Conservation (phyloP, 768 basidiomycete genomes). For the Kwoniella europaea region DNA sequence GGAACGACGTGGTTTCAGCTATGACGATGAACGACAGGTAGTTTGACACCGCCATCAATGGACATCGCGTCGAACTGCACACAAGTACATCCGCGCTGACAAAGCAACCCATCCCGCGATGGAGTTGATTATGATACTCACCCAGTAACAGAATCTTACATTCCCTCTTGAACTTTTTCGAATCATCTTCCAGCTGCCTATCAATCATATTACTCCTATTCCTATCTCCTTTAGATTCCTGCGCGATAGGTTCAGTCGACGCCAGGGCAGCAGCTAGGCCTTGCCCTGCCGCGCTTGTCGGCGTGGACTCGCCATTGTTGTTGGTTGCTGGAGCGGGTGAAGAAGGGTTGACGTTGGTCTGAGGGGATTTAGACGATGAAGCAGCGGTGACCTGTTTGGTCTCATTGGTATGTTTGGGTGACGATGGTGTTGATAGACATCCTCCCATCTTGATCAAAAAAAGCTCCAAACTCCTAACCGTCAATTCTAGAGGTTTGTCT, state of each 20-base stretch:
- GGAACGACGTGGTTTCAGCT: too few species aligned
- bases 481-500: neutral
- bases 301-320: slow-evolving; percentile 24
- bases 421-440: slow-evolving; percentile 51
- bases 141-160: slow-evolving; percentile 93
- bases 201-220: slow-evolving; percentile 66
- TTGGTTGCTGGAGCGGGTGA: slow-evolving; percentile 15
- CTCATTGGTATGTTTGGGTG: slow-evolving; percentile 27
- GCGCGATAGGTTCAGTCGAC: slow-evolving; percentile 22
- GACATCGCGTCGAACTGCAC: neutral
- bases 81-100: too few species aligned
- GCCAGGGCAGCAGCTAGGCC: slow-evolving; percentile 49
- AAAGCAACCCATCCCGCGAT: too few species aligned
- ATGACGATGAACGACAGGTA: too few species aligned
- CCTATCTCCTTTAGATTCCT: slow-evolving; percentile 38
- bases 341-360: slow-evolving; percentile 14
- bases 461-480: neutral
- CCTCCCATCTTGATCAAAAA: slow-evolving; percentile 43
- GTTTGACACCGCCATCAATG: too few species aligned
- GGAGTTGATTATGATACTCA: slow-evolving; percentile 58
- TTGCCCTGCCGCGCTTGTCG: slow-evolving; percentile 18
- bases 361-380: slow-evolving; percentile 17
- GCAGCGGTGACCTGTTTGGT: slow-evolving; percentile 23
- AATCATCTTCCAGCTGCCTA: slow-evolving; percentile 83
- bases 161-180: slow-evolving; percentile 77